Evolutionary conservation across 2,329 filamentous ascomycete genomes (phyloP), one percentile per base, ranked within the genome.

Genomic region (Hymenoscyphus fraxineus): DNA sequence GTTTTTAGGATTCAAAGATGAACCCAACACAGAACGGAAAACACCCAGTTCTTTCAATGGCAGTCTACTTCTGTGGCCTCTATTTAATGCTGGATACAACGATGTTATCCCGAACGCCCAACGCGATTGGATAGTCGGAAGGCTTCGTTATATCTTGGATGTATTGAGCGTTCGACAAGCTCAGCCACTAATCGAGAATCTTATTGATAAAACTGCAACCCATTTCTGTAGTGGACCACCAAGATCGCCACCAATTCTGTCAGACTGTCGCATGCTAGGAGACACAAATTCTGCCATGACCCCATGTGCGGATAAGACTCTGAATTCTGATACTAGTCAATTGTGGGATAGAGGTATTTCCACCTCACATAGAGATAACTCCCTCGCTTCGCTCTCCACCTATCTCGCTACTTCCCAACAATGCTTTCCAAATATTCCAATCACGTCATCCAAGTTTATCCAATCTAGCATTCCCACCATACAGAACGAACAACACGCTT

Each of bases 111-210:
- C 71, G 3, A 67, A 68, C 58, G 35, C 69, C 19, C 72, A 72
- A 69, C 68, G 66, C 1, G 56, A 62, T 6, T 73, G 72, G 72
- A 70, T 73, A 39, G 66, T 65, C 22, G 65, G 69, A 6, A 63
- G 70, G 56, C 60, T 73, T 6, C 63, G 60, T 54, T 66, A 66
- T 40, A 72, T 74, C 22, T 58, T 68, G 5, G 67, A 72, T n/a
- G 66, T 68, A 2, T 68, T 73, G 66, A 69, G 67, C 0, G 70
- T 72, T 31, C 61, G 65, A 47, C 72, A 74, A 64, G 72, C 71
- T 19, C 65, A 38, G 6, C 67, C 70, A 13, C 55, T 73, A 12
- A 67, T 70, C 27, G 16, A 35, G 2, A 35, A 15, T 56, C 54
- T 56, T 22, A 12, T 35, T 13, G 13, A 6, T 6, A 56, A 56